Evolutionary conservation across 345 rosid genomes (phyloP).

Genomic region (Leavenworthia alabamica): DNA sequence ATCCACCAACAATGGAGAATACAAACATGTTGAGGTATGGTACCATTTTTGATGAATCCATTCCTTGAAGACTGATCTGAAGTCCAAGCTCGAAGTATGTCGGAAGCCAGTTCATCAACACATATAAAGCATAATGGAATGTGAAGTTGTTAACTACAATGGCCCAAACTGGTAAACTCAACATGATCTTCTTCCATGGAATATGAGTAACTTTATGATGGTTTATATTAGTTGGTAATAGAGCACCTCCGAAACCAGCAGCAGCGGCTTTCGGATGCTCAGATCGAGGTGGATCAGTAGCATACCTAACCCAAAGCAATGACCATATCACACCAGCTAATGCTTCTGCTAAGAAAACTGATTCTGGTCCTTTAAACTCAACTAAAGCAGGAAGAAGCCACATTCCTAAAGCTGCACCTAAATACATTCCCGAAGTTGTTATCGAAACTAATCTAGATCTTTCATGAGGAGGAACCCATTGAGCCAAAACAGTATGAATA

Average conservation of each 20-base stretch:
- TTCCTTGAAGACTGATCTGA: conserved; percentile 83
- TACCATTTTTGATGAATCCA: conserved; percentile 97
- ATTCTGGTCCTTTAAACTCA: conserved; percentile 76
- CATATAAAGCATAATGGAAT: conserved; percentile 90
- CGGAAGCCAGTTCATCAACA: conserved; percentile 97
- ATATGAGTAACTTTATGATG: conserved; percentile 61
- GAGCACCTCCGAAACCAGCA: conserved; percentile 67
- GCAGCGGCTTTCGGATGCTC: conserved; percentile 90
- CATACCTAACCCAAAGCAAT: conserved; percentile 72
- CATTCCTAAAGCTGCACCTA: conserved; percentile 97
- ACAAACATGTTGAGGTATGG: conserved; percentile 96
- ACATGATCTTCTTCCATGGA: conserved; percentile 79
- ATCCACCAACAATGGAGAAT: conserved; percentile 92
- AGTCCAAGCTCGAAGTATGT: conserved; percentile 88
- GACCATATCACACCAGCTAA: conserved; percentile 81
- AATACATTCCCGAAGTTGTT: conserved; percentile 93
- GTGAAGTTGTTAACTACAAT: conserved; percentile 92
- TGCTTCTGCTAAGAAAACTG: conserved; percentile 87
- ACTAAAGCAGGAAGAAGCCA: conserved; percentile 84
- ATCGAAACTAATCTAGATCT: conserved; percentile 94
- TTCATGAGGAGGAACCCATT: conserved; percentile 99
- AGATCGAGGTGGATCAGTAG: conserved; percentile 84
- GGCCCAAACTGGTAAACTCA: conserved; percentile 82
- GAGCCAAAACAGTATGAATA: conserved; percentile 91
- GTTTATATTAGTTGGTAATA: conserved; percentile 56